A percentile compares a stretch with the other conserved stretches of the same genome.
phyloP scores from a whole-genome alignment of 208 protist species.

The Porcisia deanei region DNA sequence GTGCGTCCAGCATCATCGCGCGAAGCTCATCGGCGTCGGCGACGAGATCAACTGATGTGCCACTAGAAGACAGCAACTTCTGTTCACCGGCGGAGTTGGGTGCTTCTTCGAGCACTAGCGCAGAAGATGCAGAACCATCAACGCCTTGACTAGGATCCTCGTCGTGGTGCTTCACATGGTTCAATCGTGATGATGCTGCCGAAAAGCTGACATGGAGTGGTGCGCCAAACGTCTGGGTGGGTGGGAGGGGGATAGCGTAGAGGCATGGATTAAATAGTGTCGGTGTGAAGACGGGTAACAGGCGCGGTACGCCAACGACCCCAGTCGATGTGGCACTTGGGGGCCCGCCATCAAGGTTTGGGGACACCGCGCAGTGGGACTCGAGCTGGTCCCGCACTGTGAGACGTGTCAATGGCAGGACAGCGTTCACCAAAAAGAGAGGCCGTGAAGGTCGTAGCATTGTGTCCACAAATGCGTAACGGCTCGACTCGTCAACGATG shows the following conservation, averaged over 20 bases:
- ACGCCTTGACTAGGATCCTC: background rate
- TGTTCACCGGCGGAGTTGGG: background rate
- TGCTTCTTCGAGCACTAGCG: background rate
- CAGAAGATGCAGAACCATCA: background rate
- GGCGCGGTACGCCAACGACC: background rate
- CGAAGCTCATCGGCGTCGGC: conserved; percentile 4
- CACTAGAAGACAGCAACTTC: background rate
- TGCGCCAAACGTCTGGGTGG: conserved; percentile 46
- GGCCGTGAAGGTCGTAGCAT: conserved; percentile 52
- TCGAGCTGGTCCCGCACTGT: conserved; percentile 68
- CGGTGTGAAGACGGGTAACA: conserved; percentile 34
- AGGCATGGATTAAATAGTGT: conserved; percentile 39
- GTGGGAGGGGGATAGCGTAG: conserved; percentile 37
- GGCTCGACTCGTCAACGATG: conserved; percentile 31
- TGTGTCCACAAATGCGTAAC: conserved; percentile 55
- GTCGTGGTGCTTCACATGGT: background rate
- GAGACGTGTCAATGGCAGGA: conserved; percentile 52
- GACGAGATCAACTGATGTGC: background rate
- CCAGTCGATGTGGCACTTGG: background rate
- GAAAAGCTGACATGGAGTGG: conserved; percentile 42
- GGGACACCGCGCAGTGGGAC: conserved; percentile 20
- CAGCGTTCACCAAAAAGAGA: conserved; percentile 59
- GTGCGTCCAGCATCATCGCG: conserved; percentile 10
- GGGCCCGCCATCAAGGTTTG: background rate
- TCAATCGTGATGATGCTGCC: conserved; percentile 24